Evolutionary conservation across 2,329 filamentous ascomycete genomes (phyloP), one percentile per base, ranked within the genome.

Genomic region (Neofusicoccum laricinum): DNA sequence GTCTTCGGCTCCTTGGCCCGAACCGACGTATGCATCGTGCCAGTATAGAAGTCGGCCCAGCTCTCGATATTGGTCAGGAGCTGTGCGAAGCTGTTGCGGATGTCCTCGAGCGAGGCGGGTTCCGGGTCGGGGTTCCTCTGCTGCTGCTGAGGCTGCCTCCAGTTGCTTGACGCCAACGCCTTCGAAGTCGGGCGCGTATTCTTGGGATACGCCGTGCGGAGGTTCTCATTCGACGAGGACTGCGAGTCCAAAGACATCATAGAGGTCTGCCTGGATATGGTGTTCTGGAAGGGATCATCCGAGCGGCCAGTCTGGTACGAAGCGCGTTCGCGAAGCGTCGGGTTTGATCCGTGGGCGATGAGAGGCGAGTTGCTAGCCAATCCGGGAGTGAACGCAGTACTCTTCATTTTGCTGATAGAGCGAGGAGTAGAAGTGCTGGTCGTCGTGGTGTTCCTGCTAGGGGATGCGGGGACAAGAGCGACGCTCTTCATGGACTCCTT

Each of bases 11-110:
- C 53, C 53, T 58, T 58, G 38, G 38, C 30, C 19, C 53, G 38
- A 12, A 58, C 53, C 8, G 53, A 58, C 10, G 53, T 58, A 21
- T 58, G 53, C 36, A 58, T 58, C 7, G 53, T 58, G 38, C 53
- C 53, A 15, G 36, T 41, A 38, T 43, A 58, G 19, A 58, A 15
- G 40, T 58, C 53, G 7, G 53, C 53, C 53, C 53, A 58, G 8
- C 14, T 21, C 53, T 58, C 38, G 40, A 58, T 19, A 5, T 21
- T 40, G 7, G 21, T 10, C 40, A 58, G 38, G 21, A 58, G 17
- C 7, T 15, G 21, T 8, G 21, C 19, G 7, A 43, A 32, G 19
- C 17, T 19, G 12, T 30, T 21, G 21, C 53, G 53, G 14, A 19
- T 21, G 15, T 32, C 38, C 36, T 43, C 8, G 19, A 58, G 25